phyloP scores from a whole-genome alignment of 257 asterid species.

The Solanum rostratum region DNA sequence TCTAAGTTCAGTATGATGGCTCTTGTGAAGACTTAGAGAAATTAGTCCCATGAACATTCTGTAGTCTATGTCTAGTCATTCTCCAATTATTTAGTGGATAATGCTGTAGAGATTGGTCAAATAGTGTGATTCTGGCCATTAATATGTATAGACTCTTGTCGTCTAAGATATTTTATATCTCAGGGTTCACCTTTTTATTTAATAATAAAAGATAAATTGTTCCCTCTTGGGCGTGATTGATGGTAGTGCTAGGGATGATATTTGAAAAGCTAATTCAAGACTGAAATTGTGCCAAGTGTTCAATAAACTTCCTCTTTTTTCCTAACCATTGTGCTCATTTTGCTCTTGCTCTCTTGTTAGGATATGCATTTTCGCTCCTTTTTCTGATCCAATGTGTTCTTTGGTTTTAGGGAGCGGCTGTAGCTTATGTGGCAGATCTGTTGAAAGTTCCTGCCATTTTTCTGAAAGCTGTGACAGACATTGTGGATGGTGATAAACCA shows the following conservation, averaged over 20 bases:
- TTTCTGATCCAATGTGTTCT: not conserved
- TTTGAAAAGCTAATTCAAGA: not conserved
- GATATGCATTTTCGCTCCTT: not conserved
- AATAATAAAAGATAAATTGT: not conserved
- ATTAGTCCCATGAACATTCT: not conserved
- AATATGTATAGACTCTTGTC: not conserved
- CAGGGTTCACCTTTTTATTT: not conserved
- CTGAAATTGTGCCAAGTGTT: not conserved
- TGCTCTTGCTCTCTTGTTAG: not conserved
- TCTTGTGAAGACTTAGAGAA: not conserved
- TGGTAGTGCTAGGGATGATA: not conserved
- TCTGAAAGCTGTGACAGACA: constrained; percentile 85
- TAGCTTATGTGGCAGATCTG: constrained; percentile 90
- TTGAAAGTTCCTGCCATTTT: constrained; percentile 68
- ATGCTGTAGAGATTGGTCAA: not conserved
- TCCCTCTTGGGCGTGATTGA: not conserved
- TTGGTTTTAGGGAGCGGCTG: constrained; percentile 78
- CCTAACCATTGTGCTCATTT: not conserved
- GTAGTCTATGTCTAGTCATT: not conserved
- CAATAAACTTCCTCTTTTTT: not conserved
- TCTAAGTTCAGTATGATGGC: not conserved
- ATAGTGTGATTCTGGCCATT: not conserved
- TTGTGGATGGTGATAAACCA: constrained; percentile 85
- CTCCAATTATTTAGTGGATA: not conserved
- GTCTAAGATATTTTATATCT: not conserved